Evolutionary conservation across 2,329 filamentous ascomycete species (phyloP), one percentile per base, ranked within the genome.

Genomic region (Penicillium expansum): DNA sequence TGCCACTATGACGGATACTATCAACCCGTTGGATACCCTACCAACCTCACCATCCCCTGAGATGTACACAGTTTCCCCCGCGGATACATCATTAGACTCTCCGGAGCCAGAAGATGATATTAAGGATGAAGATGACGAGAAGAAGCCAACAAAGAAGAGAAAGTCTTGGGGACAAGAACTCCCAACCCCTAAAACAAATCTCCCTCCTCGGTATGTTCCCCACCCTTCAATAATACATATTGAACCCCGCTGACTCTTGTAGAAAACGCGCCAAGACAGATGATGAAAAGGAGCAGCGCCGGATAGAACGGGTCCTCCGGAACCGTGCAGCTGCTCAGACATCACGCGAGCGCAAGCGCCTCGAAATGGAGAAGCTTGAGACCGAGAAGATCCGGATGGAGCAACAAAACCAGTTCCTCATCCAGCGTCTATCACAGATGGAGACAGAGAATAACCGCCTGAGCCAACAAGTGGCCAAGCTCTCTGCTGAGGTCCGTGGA

Each of bases 151-250:
- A 35, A 97, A 97, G 85, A 97, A 97, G 85, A 84, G 94, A 69
- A 99, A 97, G 80, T 97, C 94, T 48, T 99, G 94, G 94, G 94
- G 94, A 48, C 94, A 99, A 77, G 91, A 96, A 74, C 86, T 97
- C 39, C 94, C 94, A 18, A 91, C 95, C 71, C 94, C 94, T 42
- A 97, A 97, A 83, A 97, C 94, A 32, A 95, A 93, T 71, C 86
- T 97, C 8, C 93, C 93, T 59, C 93, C 93, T 38, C 88, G 92
- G 88, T 90, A 85, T 70, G 79, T 70, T 42, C 7, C 7, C 14
- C 5, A 24, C 8, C 4, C 2, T 11, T 4, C 10, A 18, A 5
- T 10, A 42, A 39, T 14, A 14, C 13, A 37, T 5, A 1, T 24
- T 9, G 29, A 42, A 30, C 18, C 39, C 24, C 32, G 20, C 61